Percentiles rank a stretch among this genome's conserved stretches.
Conservation (phyloP, 192 early-diverging fungal genomes). For the Lunasporangiospora selenospora region DNA sequence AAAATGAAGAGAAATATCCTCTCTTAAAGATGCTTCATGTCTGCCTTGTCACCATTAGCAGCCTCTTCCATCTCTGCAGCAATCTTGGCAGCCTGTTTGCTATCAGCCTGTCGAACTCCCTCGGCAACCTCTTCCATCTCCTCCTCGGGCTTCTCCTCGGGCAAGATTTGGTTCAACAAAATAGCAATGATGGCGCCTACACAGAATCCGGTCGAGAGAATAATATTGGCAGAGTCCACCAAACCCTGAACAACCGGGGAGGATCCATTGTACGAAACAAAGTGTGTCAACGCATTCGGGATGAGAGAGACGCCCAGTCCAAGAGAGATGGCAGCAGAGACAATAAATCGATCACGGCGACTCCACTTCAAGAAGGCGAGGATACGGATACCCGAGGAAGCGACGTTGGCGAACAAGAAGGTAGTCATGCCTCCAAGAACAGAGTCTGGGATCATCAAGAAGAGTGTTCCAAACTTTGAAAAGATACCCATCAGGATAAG, state of each 20-base stretch:
- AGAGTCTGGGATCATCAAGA: conserved; percentile 52
- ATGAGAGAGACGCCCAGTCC: conserved; percentile 56
- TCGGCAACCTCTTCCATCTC: conserved; percentile 18
- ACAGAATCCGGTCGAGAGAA: conserved; percentile 52
- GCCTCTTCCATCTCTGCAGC: conserved; percentile 45
- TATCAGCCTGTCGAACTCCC: conserved; percentile 16
- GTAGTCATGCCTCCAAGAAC: conserved; percentile 63
- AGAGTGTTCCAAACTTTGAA: conserved; percentile 57
- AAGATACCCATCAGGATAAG: conserved; percentile 58
- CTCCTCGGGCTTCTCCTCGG: conserved; percentile 36
- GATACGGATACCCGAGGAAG: conserved; percentile 61
- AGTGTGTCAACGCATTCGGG: conserved; percentile 42
- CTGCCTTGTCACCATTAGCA: conserved; percentile 22
- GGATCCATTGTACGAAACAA: conserved; percentile 27
- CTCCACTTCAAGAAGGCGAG: conserved; percentile 60
- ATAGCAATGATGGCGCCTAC: conserved; percentile 52
- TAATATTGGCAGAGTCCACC: conserved; percentile 48
- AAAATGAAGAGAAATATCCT: background rate
- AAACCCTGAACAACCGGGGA: conserved; percentile 42
- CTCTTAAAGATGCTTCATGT: conserved; percentile 32
- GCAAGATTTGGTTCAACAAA: conserved; percentile 48
- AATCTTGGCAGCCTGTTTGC: conserved; percentile 36
- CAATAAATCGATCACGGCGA: conserved; percentile 60
- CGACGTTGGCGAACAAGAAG: conserved; percentile 59
- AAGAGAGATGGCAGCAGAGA: conserved; percentile 50